Evolutionary conservation across 2,329 filamentous ascomycete genomes (phyloP), one percentile per base, ranked within the genome.

Genomic region (Massarina eburnea): DNA sequence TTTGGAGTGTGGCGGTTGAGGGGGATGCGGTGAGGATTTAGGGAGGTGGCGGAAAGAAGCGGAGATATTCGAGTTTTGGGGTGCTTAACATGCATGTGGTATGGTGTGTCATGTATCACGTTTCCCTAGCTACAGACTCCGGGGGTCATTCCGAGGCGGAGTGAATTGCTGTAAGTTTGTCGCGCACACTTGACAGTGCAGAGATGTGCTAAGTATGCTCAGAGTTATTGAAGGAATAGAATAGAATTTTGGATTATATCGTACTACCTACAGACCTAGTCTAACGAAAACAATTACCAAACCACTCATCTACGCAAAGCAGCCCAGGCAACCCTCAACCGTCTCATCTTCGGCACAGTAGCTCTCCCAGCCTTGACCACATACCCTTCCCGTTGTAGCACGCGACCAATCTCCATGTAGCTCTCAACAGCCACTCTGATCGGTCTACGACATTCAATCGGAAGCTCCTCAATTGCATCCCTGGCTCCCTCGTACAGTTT

Each of bases 331-430:
- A 85, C 81, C 47, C 66, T 63, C 20, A 85, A 57, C 48, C 83
- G 74, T 57, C 73, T 69, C 65, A 64, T 66, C 48, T 65, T 71
- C 6, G 75, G 73, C 38, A 79, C 76, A 14, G 75, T 78, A 12
- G 75, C 75, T 36, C 69, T 61, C 4, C 74, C 74, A 27, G 66
- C 70, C 45, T 72, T 76, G 3, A 76, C 66, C 22, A 64, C 54
- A 48, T 73, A 75, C 8, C 73, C 70, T 17, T 73, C 64, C 44
- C 77, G 71, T 43, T 73, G 68, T 20, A 88, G 59, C n/a, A 84
- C 80, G 33, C 83, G 71, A 12, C 84, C 86, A 61, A 89, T 89
- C 62, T 88, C 84, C 80, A 89, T 86, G 59, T 89, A 89, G 52
- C 84, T 88, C 66, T 89, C 85, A 0, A 89, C 83, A 1, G 84